Conservation (phyloP, 176 grass and related monocot species). For the Lolium perenne region DNA sequence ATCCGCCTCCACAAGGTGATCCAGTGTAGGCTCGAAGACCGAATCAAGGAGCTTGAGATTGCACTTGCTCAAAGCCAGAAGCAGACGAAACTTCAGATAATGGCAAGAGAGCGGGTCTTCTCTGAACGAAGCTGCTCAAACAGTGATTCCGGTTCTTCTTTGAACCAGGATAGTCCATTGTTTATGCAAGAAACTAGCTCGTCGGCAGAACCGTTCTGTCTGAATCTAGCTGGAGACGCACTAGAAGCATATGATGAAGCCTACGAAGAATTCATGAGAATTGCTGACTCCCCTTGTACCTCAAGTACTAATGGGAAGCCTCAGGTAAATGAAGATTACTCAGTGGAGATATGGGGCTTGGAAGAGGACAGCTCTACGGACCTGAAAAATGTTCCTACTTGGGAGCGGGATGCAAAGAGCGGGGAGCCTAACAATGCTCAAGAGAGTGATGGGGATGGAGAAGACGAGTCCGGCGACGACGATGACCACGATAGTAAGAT, state of each 20-base stretch:
- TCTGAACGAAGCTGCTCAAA: slow-evolving; percentile 69
- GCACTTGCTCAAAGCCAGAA: slow-evolving; percentile 65
- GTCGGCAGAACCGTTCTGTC: slow-evolving; percentile 59
- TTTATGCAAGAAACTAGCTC: slow-evolving; percentile 45
- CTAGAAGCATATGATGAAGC: slow-evolving; percentile 87
- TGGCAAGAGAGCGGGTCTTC: slow-evolving; percentile 48
- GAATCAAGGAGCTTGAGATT: slow-evolving; percentile 83
- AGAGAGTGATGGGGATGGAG: slow-evolving; percentile 32
- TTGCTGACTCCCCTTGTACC: slow-evolving; percentile 48
- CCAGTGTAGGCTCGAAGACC: slow-evolving; percentile 68
- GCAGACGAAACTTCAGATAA: slow-evolving; percentile 58
- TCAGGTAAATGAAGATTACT: slow-evolving; percentile 47
- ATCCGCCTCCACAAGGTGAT: slow-evolving; percentile 87
- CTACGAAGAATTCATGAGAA: slow-evolving; percentile 79
- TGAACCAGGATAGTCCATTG: slow-evolving; percentile 68
- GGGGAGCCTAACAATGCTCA: slow-evolving; percentile 24
- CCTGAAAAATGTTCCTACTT: slow-evolving; percentile 27
- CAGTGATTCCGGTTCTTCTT: slow-evolving; percentile 73
- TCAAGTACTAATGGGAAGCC: slow-evolving; percentile 50
- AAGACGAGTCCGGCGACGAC: slow-evolving; percentile 36
- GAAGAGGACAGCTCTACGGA: slow-evolving; percentile 46
- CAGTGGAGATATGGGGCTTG: slow-evolving; percentile 61
- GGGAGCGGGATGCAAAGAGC: slow-evolving; percentile 34
- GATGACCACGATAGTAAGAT: slow-evolving; percentile 49
- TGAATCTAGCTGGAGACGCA: slow-evolving; percentile 83